Conservation (phyloP, 192 early-diverging fungal genomes). For the Coemansia sp. region DNA sequence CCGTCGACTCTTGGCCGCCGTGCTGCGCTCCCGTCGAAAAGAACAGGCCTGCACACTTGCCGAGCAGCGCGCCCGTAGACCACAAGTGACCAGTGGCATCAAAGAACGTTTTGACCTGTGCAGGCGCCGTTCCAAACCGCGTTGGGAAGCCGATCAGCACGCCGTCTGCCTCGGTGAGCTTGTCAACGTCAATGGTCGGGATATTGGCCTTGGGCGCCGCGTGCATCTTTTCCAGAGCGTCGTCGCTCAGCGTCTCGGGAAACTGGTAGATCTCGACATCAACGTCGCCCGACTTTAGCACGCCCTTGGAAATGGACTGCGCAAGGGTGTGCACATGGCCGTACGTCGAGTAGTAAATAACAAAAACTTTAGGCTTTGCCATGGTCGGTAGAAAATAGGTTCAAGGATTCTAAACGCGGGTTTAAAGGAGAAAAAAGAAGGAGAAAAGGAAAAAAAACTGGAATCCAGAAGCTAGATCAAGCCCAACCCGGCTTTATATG, state of each 20-base stretch:
- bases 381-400: constrained; percentile 4
- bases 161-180: constrained; percentile 7
- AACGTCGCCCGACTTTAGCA: constrained; percentile 40
- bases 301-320: constrained; percentile 55
- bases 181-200: constrained; percentile 21
- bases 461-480: neutral
- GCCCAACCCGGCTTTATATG: neutral
- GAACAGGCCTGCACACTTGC: constrained; percentile 24
- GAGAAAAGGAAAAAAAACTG: neutral
- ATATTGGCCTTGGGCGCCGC: constrained; percentile 50
- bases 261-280: constrained; percentile 56
- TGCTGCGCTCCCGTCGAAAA: constrained; percentile 53
- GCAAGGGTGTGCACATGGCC: constrained; percentile 68
- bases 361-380: constrained; percentile 54
- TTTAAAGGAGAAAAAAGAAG: neutral
- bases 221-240: constrained; percentile 61
- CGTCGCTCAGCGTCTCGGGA: constrained; percentile 55
- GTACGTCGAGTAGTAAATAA: constrained; percentile 63
- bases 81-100: constrained; percentile 26
- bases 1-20: constrained; percentile 57
- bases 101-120: constrained; percentile 29
- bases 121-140: constrained; percentile 24
- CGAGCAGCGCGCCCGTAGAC: constrained; percentile 11
- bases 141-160: constrained; percentile 31
- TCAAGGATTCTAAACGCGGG: neutral